Evolutionary conservation across 345 rosid genomes (phyloP).

Genomic region (Citrus sp.): DNA sequence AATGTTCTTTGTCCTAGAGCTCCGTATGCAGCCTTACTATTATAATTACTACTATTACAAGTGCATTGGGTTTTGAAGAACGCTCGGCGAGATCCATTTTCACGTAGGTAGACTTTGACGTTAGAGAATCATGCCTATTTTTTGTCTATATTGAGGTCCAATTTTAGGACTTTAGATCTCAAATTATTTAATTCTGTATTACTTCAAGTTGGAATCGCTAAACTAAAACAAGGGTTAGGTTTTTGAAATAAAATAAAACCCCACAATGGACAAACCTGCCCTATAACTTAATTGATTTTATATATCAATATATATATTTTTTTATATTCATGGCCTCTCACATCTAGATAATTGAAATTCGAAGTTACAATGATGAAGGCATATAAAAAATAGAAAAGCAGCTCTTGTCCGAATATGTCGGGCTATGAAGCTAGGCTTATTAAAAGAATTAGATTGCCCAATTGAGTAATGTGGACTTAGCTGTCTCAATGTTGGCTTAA

Average conservation of each 20-base stretch:
- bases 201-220: not conserved
- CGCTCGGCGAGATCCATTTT: not conserved
- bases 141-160: not conserved
- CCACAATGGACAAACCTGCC: not conserved
- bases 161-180: not conserved
- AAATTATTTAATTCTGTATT: too few relatives aligned
- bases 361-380: not conserved
- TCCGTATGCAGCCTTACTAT: not conserved
- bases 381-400: not conserved
- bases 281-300: not conserved
- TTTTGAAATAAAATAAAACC: not conserved
- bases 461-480: constrained; percentile 8
- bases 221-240: not conserved
- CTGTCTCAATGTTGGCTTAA: not conserved
- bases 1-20: not conserved
- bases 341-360: not conserved
- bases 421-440: not conserved
- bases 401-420: not conserved
- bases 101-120: not conserved
- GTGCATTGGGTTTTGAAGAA: not conserved
- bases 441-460: not conserved
- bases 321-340: not conserved
- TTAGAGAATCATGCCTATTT: not conserved
- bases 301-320: not conserved
- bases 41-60: too few relatives aligned